These are phyloP conservation scores for Exophiala bonariae DNA, from an alignment of 2,329 filamentous ascomycete genomes.

Conservation along the genomic window DNA sequence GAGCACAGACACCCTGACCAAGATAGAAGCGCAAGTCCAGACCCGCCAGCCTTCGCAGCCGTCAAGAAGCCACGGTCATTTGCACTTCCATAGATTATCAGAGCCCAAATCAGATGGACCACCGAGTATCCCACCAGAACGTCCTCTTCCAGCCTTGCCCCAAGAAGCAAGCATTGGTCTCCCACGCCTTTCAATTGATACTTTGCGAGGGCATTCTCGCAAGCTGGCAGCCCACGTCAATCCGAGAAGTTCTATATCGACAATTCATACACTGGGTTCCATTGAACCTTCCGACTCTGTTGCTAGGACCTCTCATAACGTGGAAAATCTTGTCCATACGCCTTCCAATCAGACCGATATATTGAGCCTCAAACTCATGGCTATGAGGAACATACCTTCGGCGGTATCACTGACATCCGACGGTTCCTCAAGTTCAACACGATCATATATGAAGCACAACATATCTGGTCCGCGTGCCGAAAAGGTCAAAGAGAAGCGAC, in stretches of 20 bases:
- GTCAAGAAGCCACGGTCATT: neutral
- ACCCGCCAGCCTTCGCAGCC: neutral
- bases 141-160: conserved; percentile 21
- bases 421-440: neutral
- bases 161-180: conserved; percentile 1
- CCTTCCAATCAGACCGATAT: no score
- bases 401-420: neutral
- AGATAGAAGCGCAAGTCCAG: conserved; percentile 22
- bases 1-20: conserved; percentile 20
- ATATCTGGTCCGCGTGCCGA: conserved; percentile 15
- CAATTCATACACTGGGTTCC: neutral
- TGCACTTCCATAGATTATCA: neutral
- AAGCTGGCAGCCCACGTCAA: neutral
- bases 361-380: no score
- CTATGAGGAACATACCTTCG: no score
- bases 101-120: conserved; percentile 10
- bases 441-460: conserved; percentile 3
- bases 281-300: no score
- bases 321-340: no score
- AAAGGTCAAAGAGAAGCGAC: conserved; percentile 13
- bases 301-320: no score
- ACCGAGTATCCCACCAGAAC: conserved; percentile 20
- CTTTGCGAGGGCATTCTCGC: no score
- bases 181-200: neutral
- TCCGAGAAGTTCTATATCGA: neutral